These are phyloP conservation scores for Hypomontagnella monticulosa DNA, from an alignment of 495 filamentous ascomycete genomes.

Conservation along the genomic window DNA sequence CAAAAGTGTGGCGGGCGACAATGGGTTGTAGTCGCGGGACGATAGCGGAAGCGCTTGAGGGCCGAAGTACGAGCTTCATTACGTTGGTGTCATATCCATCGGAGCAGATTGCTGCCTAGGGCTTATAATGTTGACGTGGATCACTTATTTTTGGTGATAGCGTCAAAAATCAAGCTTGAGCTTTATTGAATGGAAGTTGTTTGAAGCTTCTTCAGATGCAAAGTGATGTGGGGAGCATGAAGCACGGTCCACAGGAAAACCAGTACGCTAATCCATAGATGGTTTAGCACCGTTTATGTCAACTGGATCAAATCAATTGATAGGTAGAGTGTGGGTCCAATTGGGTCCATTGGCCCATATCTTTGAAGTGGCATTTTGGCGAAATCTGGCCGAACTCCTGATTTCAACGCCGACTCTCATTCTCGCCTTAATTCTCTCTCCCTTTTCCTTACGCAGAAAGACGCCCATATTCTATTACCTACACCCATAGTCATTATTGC, in stretches of 20 bases:
- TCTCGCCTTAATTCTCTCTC: constrained; percentile 70
- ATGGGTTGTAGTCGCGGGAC: constrained; percentile 33
- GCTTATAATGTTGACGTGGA: constrained; percentile 3
- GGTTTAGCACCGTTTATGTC: constrained; percentile 13
- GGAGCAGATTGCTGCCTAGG: neutral
- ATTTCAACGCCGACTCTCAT: constrained; percentile 64
- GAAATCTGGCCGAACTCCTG: constrained; percentile 54
- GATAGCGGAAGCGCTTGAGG: constrained; percentile 28
- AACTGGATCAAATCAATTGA: neutral
- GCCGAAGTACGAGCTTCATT: constrained; percentile 46
- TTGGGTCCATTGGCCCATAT: constrained; percentile 15
- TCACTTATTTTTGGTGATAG: constrained; percentile 1
- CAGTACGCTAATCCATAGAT: neutral
- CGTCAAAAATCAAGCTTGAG: neutral
- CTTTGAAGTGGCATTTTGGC: constrained; percentile 40
- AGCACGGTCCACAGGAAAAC: neutral
- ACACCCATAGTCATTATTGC: neutral
- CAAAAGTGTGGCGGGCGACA: constrained; percentile 43
- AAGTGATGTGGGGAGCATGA: constrained; percentile 22
- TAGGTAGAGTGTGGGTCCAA: constrained; percentile 2
- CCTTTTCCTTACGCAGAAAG: constrained; percentile 60
- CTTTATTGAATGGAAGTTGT: neutral
- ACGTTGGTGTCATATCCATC: constrained; percentile 38
- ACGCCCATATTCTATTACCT: neutral
- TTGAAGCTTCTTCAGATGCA: constrained; percentile 35